These are phyloP conservation scores for Annulohypoxylon moriforme DNA, from an alignment of 495 filamentous ascomycete species.

Conservation along the genomic window DNA sequence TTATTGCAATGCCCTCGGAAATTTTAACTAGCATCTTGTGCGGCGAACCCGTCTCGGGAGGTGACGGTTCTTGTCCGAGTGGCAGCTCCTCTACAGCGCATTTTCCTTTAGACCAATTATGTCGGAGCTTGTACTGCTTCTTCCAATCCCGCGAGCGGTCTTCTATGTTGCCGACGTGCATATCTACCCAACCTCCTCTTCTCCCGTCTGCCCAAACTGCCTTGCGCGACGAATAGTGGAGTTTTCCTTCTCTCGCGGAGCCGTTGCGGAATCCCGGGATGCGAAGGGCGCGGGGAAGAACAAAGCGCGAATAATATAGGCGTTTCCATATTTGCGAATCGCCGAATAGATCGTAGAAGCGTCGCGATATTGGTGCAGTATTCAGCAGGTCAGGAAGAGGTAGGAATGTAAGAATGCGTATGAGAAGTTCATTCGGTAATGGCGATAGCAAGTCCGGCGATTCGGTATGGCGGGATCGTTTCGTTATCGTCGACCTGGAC, in stretches of 20 bases:
- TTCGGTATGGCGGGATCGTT: constrained; percentile 41
- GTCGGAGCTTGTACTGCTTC: constrained; percentile 84
- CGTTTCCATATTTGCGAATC: constrained; percentile 94
- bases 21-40: constrained; percentile 72
- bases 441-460: constrained; percentile 59
- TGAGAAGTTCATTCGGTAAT: constrained; percentile 87
- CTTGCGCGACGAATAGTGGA: constrained; percentile 75
- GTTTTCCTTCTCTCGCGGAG: constrained; percentile 50
- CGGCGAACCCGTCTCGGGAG: constrained; percentile 19
- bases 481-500: constrained; percentile 32
- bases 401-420: constrained; percentile 84
- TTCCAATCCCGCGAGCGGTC: constrained; percentile 75
- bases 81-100: constrained; percentile 82
- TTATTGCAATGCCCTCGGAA: constrained; percentile 79
- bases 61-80: constrained; percentile 56
- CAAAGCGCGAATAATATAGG: constrained; percentile 89
- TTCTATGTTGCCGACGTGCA: constrained; percentile 59
- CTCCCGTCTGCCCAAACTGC: constrained; percentile 85
- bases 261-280: constrained; percentile 74
- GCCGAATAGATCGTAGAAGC: constrained; percentile 76
- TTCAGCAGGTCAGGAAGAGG: constrained; percentile 73
- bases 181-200: constrained; percentile 56
- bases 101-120: constrained; percentile 90
- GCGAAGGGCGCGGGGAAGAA: constrained; percentile 81
- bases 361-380: constrained; percentile 82